Conservation (phyloP, 2,329 filamentous ascomycete species). For the Epichloe sibirici region DNA sequence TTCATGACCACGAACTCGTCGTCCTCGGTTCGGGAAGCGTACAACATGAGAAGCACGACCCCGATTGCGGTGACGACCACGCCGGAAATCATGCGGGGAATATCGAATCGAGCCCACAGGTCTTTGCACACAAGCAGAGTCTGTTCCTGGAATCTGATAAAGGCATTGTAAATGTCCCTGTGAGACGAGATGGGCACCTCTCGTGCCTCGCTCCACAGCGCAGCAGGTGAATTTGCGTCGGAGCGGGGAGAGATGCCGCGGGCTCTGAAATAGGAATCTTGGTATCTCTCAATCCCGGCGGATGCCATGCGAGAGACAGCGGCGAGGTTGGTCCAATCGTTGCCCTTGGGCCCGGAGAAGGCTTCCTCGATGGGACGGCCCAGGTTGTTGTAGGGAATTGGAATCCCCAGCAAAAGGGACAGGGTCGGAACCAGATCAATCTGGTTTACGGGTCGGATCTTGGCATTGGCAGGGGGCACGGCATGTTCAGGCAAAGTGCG, state of each 20-base stretch:
- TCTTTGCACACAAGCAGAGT: slow-evolving; percentile 69
- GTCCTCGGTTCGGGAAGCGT: slow-evolving; percentile 48
- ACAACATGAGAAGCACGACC: slow-evolving; percentile 58
- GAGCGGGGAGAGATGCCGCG: slow-evolving; percentile 53
- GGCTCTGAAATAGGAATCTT: slow-evolving; percentile 66
- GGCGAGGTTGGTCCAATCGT: slow-evolving; percentile 66
- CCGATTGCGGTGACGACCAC: slow-evolving; percentile 58
- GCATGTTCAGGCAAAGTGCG: slow-evolving; percentile 50
- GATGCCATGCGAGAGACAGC: slow-evolving; percentile 64
- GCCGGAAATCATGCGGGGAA: slow-evolving; percentile 73
- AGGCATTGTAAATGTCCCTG: slow-evolving; percentile 41
- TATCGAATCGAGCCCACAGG: slow-evolving; percentile 87
- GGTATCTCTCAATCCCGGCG: slow-evolving; percentile 82
- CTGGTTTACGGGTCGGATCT: slow-evolving; percentile 64
- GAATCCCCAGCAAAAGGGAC: slow-evolving; percentile 74
- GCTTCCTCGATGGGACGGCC: slow-evolving; percentile 89
- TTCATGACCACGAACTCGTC: slow-evolving; percentile 43
- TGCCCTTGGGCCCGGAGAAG: slow-evolving; percentile 59
- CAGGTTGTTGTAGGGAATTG: slow-evolving; percentile 92
- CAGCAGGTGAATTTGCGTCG: slow-evolving; percentile 25
- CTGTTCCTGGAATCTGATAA: slow-evolving; percentile 61
- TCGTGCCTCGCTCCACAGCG: slow-evolving; percentile 37
- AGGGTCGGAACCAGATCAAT: slow-evolving; percentile 94
- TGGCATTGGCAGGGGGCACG: slow-evolving; percentile 56
- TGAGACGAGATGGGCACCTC: slow-evolving; percentile 14